A percentile compares a stretch with the other conserved stretches of the same genome.
Conservation (phyloP, 257 asterid genomes). For the Solanum ossicruentum region DNA sequence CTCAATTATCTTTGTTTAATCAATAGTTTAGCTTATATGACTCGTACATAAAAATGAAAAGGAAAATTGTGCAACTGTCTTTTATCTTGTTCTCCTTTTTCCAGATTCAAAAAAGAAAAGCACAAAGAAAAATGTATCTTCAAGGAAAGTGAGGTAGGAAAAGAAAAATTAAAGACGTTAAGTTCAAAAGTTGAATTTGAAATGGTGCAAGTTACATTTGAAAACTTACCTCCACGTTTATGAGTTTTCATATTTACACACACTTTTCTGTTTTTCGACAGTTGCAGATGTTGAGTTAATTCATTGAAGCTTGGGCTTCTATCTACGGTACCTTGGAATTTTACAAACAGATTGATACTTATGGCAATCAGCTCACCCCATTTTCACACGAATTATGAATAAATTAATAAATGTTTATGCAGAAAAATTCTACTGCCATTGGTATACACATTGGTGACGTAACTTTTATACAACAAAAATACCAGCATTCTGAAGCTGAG, state of each 20-base stretch:
- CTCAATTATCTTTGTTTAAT: neutral
- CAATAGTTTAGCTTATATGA: no score
- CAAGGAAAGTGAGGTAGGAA: neutral
- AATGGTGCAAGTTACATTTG: no score
- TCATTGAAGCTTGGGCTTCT: no score
- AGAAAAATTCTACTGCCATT: conserved; percentile 1
- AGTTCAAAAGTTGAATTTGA: neutral
- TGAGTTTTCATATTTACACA: no score
- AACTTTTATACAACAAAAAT: conserved; percentile 22
- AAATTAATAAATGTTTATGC: neutral
- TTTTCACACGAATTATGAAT: neutral
- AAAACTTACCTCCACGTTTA: no score
- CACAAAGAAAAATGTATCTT: neutral
- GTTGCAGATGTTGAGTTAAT: no score
- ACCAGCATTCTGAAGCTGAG: conserved; percentile 29
- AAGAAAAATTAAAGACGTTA: neutral
- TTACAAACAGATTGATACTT: no score
- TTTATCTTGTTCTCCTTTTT: neutral
- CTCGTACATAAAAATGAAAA: no score
- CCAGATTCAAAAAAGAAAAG: neutral
- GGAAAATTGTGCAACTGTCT: neutral
- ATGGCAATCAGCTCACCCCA: no score
- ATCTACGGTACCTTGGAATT: no score
- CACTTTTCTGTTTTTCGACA: no score
- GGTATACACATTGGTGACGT: neutral